Conservation (phyloP, 1,284 basidiomycete species). For the Ceratobasidium sp. region DNA sequence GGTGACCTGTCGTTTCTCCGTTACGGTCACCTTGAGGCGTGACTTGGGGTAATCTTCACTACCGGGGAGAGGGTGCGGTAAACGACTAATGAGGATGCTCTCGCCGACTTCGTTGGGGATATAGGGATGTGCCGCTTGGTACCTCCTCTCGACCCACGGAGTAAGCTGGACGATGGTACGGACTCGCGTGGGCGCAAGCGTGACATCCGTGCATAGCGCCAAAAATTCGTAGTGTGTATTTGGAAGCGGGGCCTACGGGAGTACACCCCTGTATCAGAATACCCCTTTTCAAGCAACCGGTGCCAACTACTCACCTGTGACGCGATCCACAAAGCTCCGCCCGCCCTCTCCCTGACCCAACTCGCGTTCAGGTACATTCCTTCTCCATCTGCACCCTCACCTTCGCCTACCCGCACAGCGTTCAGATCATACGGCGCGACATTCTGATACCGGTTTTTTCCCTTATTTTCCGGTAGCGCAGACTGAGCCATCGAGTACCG, state of each 20-base stretch:
- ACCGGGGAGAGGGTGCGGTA: constrained; percentile 56
- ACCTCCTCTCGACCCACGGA: constrained; percentile 71
- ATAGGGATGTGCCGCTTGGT: constrained; percentile 79
- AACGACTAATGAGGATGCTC: constrained; percentile 65
- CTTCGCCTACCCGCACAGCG: constrained; percentile 64
- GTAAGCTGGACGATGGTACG: constrained; percentile 86
- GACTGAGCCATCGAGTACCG: constrained; percentile 46
- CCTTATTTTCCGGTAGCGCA: constrained; percentile 58
- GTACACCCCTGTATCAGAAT: background rate
- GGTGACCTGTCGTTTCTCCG: constrained; percentile 56
- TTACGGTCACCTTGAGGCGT: constrained; percentile 61
- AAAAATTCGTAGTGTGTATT: constrained; percentile 79
- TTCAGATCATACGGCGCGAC: constrained; percentile 85
- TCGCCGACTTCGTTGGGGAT: constrained; percentile 73
- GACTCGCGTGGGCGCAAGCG: constrained; percentile 57
- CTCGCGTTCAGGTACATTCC: constrained; percentile 82
- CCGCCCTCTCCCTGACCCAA: constrained; percentile 79
- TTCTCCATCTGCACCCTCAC: constrained; percentile 41
- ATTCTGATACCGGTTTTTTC: constrained; percentile 79
- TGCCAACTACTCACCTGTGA: constrained; percentile 62
- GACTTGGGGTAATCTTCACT: constrained; percentile 64
- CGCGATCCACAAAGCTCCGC: constrained; percentile 84
- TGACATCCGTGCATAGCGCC: constrained; percentile 64
- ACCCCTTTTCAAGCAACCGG: constrained; percentile 10
- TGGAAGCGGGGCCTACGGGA: constrained; percentile 70